phyloP scores from a whole-genome alignment of 163 green algal genomes.

The Scenedesmus sp. region DNA sequence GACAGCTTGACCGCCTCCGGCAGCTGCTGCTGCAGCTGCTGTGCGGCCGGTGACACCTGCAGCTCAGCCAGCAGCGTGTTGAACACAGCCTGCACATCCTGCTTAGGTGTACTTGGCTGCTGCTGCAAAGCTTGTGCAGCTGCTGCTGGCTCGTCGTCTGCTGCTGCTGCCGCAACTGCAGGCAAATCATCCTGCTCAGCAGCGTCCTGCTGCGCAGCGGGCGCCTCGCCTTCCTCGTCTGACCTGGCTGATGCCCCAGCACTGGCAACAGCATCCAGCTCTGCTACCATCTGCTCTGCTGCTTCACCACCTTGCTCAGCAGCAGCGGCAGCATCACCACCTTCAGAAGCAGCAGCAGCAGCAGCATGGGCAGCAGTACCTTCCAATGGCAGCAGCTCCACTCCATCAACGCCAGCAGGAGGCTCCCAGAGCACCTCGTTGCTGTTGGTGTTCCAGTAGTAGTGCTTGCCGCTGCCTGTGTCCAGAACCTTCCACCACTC shows the following conservation, averaged over 20 bases:
- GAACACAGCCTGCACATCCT: slow-evolving; percentile 39
- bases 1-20: slow-evolving; percentile 36
- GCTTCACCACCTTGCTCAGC: neutral
- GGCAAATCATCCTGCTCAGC: neutral
- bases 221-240: neutral
- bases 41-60: neutral
- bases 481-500: slow-evolving; percentile 76
- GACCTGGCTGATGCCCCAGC: neutral
- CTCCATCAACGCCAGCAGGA: slow-evolving; percentile 59
- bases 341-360: slow-evolving; percentile 5
- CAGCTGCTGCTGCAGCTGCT: slow-evolving; percentile 37
- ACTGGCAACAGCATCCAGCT: neutral
- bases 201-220: neutral
- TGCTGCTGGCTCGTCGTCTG: neutral
- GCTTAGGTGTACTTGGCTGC: neutral
- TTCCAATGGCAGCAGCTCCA: slow-evolving; percentile 57
- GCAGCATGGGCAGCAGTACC: neutral
- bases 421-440: slow-evolving; percentile 76
- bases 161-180: neutral
- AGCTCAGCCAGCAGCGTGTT: slow-evolving; percentile 34
- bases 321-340: neutral
- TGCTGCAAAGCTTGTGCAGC: neutral
- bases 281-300: neutral
- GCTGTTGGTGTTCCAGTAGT: slow-evolving; percentile 73
- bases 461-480: slow-evolving; percentile 62